Evolutionary conservation across 495 filamentous ascomycete species (phyloP).

Genomic region (Melanomma pulvis-pyrius): DNA sequence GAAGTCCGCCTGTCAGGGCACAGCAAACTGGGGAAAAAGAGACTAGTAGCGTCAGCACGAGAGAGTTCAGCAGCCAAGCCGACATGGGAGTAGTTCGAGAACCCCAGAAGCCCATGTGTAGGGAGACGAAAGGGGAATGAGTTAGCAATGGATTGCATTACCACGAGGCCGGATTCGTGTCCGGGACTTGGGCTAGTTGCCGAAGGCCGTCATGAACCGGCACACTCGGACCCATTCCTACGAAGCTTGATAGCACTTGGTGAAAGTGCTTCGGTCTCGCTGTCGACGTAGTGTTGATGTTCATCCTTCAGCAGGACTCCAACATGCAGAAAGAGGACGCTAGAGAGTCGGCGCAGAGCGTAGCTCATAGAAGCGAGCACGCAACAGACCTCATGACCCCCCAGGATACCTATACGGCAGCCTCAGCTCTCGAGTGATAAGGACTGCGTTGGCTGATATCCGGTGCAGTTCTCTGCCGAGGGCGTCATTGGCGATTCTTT

Average conservation of each 20-base stretch:
- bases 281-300: not conserved
- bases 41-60: not conserved
- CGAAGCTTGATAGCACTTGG: conserved; percentile 8
- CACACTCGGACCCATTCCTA: not conserved
- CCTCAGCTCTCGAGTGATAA: not conserved
- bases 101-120: conserved; percentile 4
- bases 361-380: not conserved
- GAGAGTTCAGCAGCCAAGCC: not conserved
- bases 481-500: not conserved
- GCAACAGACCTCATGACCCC: not conserved
- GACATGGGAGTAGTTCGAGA: conserved; percentile 7
- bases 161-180: conserved; percentile 9
- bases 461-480: conserved; percentile 13
- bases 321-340: not conserved
- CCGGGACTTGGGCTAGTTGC: conserved; percentile 4
- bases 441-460: not conserved
- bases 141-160: not conserved
- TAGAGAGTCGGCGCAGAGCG: not conserved
- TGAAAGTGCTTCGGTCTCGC: not conserved
- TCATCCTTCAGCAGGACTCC: not conserved
- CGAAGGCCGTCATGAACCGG: not conserved
- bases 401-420: not conserved
- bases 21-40: conserved; percentile 6
- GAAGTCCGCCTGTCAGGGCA: not conserved
- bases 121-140: conserved; percentile 3